Conservation (phyloP, 495 filamentous ascomycete genomes). For the Neurospora sp. region DNA sequence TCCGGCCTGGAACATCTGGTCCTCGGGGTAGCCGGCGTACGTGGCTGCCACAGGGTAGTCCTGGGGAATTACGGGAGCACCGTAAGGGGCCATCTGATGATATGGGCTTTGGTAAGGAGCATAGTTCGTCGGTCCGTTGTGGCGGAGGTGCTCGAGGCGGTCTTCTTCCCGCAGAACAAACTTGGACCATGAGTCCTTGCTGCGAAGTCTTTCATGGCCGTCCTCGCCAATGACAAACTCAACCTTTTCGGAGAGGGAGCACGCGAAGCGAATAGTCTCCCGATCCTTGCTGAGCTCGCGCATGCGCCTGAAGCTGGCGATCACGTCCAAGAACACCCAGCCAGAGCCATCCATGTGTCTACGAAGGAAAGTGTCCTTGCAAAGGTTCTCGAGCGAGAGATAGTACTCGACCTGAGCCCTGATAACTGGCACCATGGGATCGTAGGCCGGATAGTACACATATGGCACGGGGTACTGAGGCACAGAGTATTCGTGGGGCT, state of each 20-base stretch:
- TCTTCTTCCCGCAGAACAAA: slow-evolving; percentile 61
- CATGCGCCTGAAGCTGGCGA: slow-evolving; percentile 78
- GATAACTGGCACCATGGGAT: slow-evolving; percentile 13
- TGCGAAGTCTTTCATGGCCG: slow-evolving; percentile 69
- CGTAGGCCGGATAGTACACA: slow-evolving; percentile 7
- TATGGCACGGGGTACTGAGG: slow-evolving; percentile 11
- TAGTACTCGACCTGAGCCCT: slow-evolving; percentile 83
- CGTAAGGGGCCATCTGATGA: slow-evolving; percentile 7
- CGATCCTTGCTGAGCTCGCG: slow-evolving; percentile 54
- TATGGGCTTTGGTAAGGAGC: slow-evolving; percentile 1
- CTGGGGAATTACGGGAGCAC: slow-evolving; percentile 4
- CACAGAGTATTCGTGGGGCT: slow-evolving; percentile 10
- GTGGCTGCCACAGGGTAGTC: slow-evolving; percentile 1
- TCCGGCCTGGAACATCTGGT: slow-evolving; percentile 12
- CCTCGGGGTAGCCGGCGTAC: slow-evolving; percentile 14
- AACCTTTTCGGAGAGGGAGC: slow-evolving; percentile 56
- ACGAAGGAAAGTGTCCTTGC: slow-evolving; percentile 85
- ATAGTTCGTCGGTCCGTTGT: slow-evolving; percentile 27
- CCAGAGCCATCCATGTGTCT: slow-evolving; percentile 91
- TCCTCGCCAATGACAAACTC: slow-evolving; percentile 63
- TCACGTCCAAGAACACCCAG: slow-evolving; percentile 67
- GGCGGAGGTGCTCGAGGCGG: slow-evolving; percentile 29
- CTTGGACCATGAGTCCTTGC: slow-evolving; percentile 63
- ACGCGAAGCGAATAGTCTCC: slow-evolving; percentile 63
- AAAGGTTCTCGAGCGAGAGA: slow-evolving; percentile 91